Conservation (phyloP, 371 early-diverging fungal genomes). For the Lichtheimia ramosa region DNA sequence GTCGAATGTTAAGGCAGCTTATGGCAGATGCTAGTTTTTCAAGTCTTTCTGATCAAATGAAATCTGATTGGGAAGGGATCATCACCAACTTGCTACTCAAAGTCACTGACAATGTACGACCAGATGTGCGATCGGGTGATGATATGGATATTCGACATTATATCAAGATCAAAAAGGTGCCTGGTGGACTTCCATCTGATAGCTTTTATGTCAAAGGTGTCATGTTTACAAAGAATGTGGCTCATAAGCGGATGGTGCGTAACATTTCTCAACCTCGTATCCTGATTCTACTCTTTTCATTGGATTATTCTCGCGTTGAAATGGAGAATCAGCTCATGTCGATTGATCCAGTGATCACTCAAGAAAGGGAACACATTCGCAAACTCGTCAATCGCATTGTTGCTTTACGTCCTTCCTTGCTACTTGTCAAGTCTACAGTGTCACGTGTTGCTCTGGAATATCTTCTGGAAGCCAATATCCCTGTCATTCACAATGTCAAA, state of each 20-base stretch:
- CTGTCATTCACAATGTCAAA: conserved; percentile 88
- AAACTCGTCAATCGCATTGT: conserved; percentile 81
- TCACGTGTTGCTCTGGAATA: conserved; percentile 85
- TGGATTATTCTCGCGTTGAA: conserved; percentile 85
- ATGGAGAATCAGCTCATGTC: conserved; percentile 80
- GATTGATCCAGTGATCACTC: conserved; percentile 77
- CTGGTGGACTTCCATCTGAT: conserved; percentile 82
- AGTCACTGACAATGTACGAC: conserved; percentile 69
- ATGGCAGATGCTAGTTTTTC: conserved; percentile 29
- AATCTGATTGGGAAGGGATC: conserved; percentile 76
- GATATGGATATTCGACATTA: conserved; percentile 88
- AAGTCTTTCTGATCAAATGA: conserved; percentile 22
- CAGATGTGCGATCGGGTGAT: conserved; percentile 76
- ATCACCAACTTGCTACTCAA: conserved; percentile 71
- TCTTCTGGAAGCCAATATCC: conserved; percentile 73
- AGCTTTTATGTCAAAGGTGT: conserved; percentile 85
- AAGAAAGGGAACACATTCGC: conserved; percentile 83
- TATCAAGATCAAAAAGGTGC: conserved; percentile 93
- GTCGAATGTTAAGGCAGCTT: conserved; percentile 60
- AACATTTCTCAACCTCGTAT: conserved; percentile 73
- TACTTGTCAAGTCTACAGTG: conserved; percentile 83
- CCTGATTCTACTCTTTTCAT: conserved; percentile 81
- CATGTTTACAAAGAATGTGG: conserved; percentile 89
- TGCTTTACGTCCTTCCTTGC: conserved; percentile 75
- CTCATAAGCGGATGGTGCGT: conserved; percentile 87